Evolutionary conservation across 225 moss, liverwort and hornwort species (phyloP).

Genomic region (Physcomitrium patens): DNA sequence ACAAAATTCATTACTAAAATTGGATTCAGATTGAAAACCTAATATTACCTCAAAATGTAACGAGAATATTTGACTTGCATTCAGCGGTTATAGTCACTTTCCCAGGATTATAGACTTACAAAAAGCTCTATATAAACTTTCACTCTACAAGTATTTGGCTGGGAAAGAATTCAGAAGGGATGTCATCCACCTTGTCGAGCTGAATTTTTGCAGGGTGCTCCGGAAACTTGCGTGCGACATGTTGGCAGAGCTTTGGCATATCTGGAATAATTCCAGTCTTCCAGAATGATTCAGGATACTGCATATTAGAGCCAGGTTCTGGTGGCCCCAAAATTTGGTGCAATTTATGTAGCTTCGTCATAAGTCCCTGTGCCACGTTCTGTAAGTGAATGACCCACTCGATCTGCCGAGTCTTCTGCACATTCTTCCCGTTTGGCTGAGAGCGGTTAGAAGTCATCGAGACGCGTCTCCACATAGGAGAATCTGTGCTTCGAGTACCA

Average conservation of each 20-base stretch:
- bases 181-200: slow-evolving; percentile 74
- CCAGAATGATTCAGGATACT: slow-evolving; percentile 87
- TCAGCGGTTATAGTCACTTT: too few species aligned
- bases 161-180: not conserved
- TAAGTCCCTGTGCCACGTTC: slow-evolving; percentile 88
- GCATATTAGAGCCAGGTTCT: slow-evolving; percentile 62
- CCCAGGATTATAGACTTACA: not conserved
- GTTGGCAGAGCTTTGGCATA: slow-evolving; percentile 88
- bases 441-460: slow-evolving; percentile 68
- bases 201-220: slow-evolving; percentile 97
- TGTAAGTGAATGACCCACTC: slow-evolving; percentile 96
- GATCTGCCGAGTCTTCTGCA: slow-evolving; percentile 92
- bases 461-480: slow-evolving; percentile 83
- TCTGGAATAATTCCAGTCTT: slow-evolving; percentile 87
- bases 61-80: too few species aligned
- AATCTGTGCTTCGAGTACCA: slow-evolving; percentile 58
- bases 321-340: slow-evolving; percentile 81
- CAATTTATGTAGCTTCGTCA: slow-evolving; percentile 97
- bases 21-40: slow-evolving; percentile 7
- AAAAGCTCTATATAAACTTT: not conserved
- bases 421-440: slow-evolving; percentile 59
- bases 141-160: not conserved
- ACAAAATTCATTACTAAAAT: not conserved
- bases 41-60: not conserved
- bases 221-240: slow-evolving; percentile 92